Evolutionary conservation across 768 basidiomycete genomes (phyloP).

Genomic region (Baorangia bicolor): DNA sequence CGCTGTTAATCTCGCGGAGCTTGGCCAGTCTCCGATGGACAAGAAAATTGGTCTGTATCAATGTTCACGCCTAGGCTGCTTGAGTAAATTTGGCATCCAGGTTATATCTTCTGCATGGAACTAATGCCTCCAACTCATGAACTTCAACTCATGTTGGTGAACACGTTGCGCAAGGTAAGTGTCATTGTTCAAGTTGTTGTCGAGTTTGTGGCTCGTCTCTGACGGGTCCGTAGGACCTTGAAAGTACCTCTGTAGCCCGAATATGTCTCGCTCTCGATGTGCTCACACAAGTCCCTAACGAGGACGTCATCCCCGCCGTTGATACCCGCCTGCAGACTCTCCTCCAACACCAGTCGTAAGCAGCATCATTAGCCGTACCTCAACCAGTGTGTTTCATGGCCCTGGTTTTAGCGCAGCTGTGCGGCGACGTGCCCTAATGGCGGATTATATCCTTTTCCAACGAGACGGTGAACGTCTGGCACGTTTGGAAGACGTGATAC

Average conservation of each 20-base stretch:
- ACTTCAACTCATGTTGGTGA: constrained; percentile 79
- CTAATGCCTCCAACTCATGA: constrained; percentile 70
- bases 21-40: constrained; percentile 56
- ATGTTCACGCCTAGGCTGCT: background rate
- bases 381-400: constrained; percentile 1
- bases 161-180: constrained; percentile 76
- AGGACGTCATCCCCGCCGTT: constrained; percentile 75
- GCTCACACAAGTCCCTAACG: constrained; percentile 57
- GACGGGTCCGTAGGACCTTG: constrained; percentile 59
- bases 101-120: constrained; percentile 76
- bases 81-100: constrained; percentile 36
- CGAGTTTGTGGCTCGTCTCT: constrained; percentile 1
- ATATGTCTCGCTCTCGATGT: constrained; percentile 74
- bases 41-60: constrained; percentile 60
- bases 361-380: constrained; percentile 32
- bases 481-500: constrained; percentile 33
- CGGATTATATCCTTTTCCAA: constrained; percentile 51
- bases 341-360: constrained; percentile 76
- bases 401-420: constrained; percentile 48
- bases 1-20: constrained; percentile 75
- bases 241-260: constrained; percentile 50
- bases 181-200: background rate
- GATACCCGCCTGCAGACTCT: constrained; percentile 63
- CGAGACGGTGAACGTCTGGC: constrained; percentile 47
- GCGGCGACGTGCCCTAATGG: constrained; percentile 60